Evolutionary conservation across 108 stramenopile species (phyloP).

Genomic region (Stephanodiscus minutulus): DNA sequence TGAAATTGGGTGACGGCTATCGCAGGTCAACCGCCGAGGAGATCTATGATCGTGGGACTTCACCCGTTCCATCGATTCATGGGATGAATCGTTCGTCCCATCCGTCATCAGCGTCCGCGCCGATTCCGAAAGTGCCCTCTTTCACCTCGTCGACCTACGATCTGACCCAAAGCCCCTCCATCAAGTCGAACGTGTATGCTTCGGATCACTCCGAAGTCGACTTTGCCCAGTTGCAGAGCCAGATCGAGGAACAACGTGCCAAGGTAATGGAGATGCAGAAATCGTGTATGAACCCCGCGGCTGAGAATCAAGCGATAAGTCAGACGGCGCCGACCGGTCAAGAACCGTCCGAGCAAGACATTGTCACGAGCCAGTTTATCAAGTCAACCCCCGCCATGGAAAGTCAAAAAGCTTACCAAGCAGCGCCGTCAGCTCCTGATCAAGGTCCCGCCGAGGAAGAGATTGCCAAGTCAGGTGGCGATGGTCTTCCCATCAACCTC

Average conservation of each 20-base stretch:
- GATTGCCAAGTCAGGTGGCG: background rate
- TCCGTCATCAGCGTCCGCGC: background rate
- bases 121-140: background rate
- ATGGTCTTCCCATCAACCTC: background rate
- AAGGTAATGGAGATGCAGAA: conserved; percentile 29
- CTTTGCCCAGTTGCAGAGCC: conserved; percentile 19
- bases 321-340: background rate
- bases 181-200: conserved; percentile 11
- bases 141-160: background rate
- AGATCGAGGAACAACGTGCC: conserved; percentile 28
- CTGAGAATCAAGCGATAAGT: background rate
- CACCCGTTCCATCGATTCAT: background rate
- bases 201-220: conserved; percentile 3
- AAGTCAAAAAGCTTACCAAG: too few species aligned
- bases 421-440: background rate
- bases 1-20: background rate
- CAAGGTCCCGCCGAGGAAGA: background rate
- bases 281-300: conserved; percentile 11
- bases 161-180: conserved; percentile 1
- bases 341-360: background rate
- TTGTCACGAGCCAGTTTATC: too few species aligned
- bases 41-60: background rate
- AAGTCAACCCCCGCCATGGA: background rate
- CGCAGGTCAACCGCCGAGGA: background rate
- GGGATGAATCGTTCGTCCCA: background rate